Conservation (phyloP, 192 early-diverging fungal genomes). For the Backusella luteola region DNA sequence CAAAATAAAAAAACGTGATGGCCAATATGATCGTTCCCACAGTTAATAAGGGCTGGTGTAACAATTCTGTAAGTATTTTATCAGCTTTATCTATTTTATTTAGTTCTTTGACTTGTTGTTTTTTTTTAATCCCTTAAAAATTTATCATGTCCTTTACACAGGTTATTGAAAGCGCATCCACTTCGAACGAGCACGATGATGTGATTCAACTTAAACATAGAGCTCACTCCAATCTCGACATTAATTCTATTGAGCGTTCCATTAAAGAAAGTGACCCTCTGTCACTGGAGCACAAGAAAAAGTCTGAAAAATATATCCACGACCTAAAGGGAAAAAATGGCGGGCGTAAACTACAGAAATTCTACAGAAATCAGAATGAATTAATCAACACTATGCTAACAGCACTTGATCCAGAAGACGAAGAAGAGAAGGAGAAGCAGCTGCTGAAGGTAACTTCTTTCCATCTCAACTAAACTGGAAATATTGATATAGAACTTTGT, state of each 20-base stretch:
- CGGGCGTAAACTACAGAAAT: slow-evolving; percentile 56
- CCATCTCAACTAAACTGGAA: background rate
- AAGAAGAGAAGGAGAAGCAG: slow-evolving; percentile 36
- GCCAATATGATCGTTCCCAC: background rate
- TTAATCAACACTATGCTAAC: slow-evolving; percentile 73
- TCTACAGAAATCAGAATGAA: slow-evolving; percentile 83
- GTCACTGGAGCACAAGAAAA: slow-evolving; percentile 36
- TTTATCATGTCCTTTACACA: background rate
- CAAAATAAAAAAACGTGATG: background rate
- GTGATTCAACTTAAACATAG: background rate
- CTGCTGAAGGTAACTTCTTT: slow-evolving; percentile 35
- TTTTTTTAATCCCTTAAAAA: background rate
- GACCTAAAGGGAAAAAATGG: slow-evolving; percentile 38
- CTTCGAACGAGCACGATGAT: background rate
- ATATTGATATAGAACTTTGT: background rate
- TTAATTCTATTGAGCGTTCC: background rate
- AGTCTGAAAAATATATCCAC: slow-evolving; percentile 50
- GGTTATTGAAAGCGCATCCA: background rate
- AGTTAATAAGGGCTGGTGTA: background rate
- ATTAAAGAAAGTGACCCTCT: slow-evolving; percentile 38
- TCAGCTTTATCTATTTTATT: background rate
- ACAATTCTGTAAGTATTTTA: background rate
- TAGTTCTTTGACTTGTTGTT: background rate
- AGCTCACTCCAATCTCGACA: background rate
- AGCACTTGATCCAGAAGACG: slow-evolving; percentile 41